phyloP scores from a whole-genome alignment of 257 asterid genomes.

The Solanum stenotomum region DNA sequence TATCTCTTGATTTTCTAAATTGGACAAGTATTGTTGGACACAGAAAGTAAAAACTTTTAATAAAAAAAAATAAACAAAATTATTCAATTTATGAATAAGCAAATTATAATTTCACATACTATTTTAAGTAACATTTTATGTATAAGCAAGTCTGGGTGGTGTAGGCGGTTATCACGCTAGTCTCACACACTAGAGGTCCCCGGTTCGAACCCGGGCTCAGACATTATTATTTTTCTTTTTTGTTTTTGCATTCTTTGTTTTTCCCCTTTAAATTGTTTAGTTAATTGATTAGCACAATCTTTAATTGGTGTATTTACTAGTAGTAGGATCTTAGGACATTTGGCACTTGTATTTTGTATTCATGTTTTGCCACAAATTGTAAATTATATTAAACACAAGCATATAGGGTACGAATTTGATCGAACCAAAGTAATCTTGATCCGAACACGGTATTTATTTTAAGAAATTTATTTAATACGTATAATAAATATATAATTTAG shows the following conservation, averaged over 20 bases:
- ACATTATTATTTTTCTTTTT: not conserved
- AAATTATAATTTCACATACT: too few relatives aligned
- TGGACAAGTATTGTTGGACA: not conserved
- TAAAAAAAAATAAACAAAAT: not conserved
- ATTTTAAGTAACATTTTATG: too few relatives aligned
- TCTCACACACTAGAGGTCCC: conserved; percentile 99
- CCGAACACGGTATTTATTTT: not conserved
- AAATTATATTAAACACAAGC: too few relatives aligned
- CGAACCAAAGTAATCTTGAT: too few relatives aligned
- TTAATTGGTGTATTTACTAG: too few relatives aligned
- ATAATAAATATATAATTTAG: not conserved
- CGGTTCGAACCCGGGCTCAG: conserved; percentile 99
- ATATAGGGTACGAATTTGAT: not conserved
- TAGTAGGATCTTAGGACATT: too few relatives aligned
- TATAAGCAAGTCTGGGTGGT: conserved; percentile 60
- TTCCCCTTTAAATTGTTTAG: too few relatives aligned
- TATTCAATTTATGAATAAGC: not conserved
- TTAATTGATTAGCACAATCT: too few relatives aligned
- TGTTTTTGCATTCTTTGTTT: too few relatives aligned
- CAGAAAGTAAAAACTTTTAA: not conserved
- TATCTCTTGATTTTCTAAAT: too few relatives aligned
- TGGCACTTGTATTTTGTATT: not conserved
- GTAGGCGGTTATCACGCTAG: conserved; percentile 99
- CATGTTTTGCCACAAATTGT: not conserved
- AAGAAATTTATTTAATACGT: too few relatives aligned